These are phyloP conservation scores for Schwanniomyces polymorphus DNA, from an alignment of 805 yeast genomes.

Conservation along the genomic window DNA sequence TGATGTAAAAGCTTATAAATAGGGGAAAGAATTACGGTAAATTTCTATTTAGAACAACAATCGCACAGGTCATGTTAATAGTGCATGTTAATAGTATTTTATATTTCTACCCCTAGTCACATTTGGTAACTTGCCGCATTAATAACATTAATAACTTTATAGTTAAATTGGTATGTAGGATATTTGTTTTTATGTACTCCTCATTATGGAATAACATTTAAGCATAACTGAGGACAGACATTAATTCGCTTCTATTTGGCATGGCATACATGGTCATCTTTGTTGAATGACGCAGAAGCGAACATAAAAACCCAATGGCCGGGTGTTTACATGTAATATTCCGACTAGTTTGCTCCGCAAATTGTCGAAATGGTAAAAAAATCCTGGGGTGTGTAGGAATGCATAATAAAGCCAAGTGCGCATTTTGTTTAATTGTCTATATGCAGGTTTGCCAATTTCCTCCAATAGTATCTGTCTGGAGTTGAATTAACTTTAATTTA, in stretches of 20 bases:
- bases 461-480: too few species aligned
- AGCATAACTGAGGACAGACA: too few species aligned
- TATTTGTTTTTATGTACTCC: too few species aligned
- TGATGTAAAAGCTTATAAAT: too few species aligned
- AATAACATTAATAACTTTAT: neutral
- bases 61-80: neutral
- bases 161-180: too few species aligned
- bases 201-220: too few species aligned
- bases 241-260: too few species aligned
- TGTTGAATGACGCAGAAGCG: too few species aligned
- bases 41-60: neutral
- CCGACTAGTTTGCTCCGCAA: slow-evolving; percentile 1
- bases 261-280: too few species aligned
- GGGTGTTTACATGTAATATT: neutral
- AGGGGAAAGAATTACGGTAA: neutral
- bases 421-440: neutral
- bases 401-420: neutral
- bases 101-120: neutral
- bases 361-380: neutral
- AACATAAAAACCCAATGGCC: neutral
- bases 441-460: too few species aligned
- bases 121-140: neutral
- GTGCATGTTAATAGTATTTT: too few species aligned
- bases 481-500: too few species aligned
- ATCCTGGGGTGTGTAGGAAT: neutral